phyloP scores from a whole-genome alignment of 2,329 filamentous ascomycete species.

The Botryotinia calthae region DNA sequence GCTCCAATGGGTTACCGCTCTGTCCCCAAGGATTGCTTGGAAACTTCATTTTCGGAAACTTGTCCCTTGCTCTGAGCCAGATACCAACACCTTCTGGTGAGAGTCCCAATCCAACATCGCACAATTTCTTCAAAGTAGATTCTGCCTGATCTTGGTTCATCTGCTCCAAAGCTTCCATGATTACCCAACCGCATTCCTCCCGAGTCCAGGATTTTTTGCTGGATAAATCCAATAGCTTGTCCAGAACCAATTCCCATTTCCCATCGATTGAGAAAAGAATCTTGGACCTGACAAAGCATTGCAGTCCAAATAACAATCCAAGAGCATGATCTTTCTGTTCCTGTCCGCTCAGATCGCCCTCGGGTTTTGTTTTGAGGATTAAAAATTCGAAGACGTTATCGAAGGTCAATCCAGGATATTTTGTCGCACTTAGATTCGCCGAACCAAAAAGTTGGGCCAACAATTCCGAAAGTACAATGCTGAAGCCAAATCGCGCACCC shows the following conservation, averaged over 20 bases:
- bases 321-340: slow-evolving; percentile 85
- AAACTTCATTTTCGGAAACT: slow-evolving; percentile 62
- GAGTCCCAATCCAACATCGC: slow-evolving; percentile 65
- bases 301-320: slow-evolving; percentile 81
- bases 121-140: slow-evolving; percentile 60
- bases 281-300: slow-evolving; percentile 78
- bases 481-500: slow-evolving; percentile 84
- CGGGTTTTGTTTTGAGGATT: slow-evolving; percentile 53
- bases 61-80: slow-evolving; percentile 70
- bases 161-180: slow-evolving; percentile 69
- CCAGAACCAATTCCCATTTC: slow-evolving; percentile 66
- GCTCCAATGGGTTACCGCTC: slow-evolving; percentile 68
- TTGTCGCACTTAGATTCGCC: slow-evolving; percentile 43
- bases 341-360: slow-evolving; percentile 58
- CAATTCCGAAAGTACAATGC: slow-evolving; percentile 80
- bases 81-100: slow-evolving; percentile 87
- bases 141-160: slow-evolving; percentile 56
- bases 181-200: slow-evolving; percentile 80
- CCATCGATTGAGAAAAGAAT: slow-evolving; percentile 62
- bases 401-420: slow-evolving; percentile 57
- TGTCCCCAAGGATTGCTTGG: slow-evolving; percentile 69
- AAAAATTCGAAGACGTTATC: slow-evolving; percentile 53
- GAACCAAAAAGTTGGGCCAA: slow-evolving; percentile 66
- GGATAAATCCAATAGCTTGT: slow-evolving; percentile 69
- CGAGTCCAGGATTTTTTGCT: slow-evolving; percentile 85